Percentiles rank a stretch among this genome's conserved stretches.
These are phyloP conservation scores for Penicillium steckii DNA, from an alignment of 495 filamentous ascomycete genomes.

Conservation along the genomic window DNA sequence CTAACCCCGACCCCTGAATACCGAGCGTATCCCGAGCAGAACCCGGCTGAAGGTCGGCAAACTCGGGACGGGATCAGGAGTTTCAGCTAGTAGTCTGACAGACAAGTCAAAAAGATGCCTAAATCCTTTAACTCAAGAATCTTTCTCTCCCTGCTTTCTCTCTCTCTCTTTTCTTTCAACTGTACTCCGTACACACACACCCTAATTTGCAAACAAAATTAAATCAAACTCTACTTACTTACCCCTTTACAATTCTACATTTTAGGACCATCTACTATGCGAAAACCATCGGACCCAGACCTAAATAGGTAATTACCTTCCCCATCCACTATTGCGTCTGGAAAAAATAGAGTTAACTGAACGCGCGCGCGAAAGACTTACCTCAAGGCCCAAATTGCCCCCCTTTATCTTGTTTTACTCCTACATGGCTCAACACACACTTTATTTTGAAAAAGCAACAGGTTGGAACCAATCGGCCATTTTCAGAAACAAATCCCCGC, in stretches of 20 bases:
- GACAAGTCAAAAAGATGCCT: neutral
- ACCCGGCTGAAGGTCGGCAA: conserved; percentile 10
- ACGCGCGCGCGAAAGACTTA: neutral
- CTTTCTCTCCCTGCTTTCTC: neutral
- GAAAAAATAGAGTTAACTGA: neutral
- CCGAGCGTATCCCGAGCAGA: conserved; percentile 10
- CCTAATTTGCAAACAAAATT: neutral
- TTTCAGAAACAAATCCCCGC: neutral
- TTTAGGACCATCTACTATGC: too few species aligned
- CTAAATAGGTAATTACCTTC: neutral
- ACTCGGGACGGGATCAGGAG: conserved; percentile 4
- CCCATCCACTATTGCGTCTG: neutral
- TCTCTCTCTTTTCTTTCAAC: neutral
- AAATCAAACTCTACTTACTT: too few species aligned
- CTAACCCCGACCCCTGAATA: neutral
- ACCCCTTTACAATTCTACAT: neutral
- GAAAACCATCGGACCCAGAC: neutral
- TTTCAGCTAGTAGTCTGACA: conserved; percentile 1
- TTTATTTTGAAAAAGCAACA: too few species aligned
- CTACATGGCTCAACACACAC: too few species aligned
- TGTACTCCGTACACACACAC: neutral
- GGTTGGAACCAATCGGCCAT: too few species aligned
- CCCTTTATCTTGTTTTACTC: neutral
- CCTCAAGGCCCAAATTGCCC: neutral
- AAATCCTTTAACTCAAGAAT: neutral